Evolutionary conservation across 192 early-diverging fungal species (phyloP), one percentile per base, ranked within the genome.

Genomic region (Podila epigama): DNA sequence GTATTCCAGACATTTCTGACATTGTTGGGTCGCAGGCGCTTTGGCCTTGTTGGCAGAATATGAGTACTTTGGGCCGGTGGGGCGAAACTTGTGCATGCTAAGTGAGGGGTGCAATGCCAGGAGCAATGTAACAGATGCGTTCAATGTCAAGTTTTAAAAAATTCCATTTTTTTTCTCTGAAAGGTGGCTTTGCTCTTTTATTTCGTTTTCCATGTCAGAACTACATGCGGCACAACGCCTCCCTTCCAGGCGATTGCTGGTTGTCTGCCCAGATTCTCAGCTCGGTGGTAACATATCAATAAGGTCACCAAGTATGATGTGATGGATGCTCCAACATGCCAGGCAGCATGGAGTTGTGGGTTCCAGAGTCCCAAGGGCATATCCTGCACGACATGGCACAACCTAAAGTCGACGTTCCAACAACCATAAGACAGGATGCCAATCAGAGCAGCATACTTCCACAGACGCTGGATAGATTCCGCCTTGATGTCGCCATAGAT

Each of bases 1-100:
- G 63, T 60, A 84, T 34, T 86, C 81, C 28, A 89, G 61, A 59
- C 87, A 89, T 63, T 84, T 86, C 68, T 89, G 87, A 52, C 87
- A 89, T 53, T 83, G 84, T 18, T 86, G 85, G 18, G 78, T 75
- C 8, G 85, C 37, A 11, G 82, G 73, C 18, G 85, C 82, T 27
- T 80, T 84, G n/a, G 71, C 58, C 0, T 54, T 58, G 28, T 25
- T 51, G 11, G 72, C 51, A 25, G 60, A 35, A 7, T 59, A 51
- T 18, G 72, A 68, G 60, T 56, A 75, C 22, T 58, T 58, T n/a
- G 72, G 72, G 1, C 65, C 65, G 20, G 33, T 44, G 18, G 32
- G 37, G n/a, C 72, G 72, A 39, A 36, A 58, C 39, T 50, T 41
- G 36, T 66, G 40, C 72, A 75, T 75, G 40, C 0, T 66, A n/a